Evolutionary conservation across 2,329 filamentous ascomycete species (phyloP).

Genomic region (Colletotrichum gloeosporioides): DNA sequence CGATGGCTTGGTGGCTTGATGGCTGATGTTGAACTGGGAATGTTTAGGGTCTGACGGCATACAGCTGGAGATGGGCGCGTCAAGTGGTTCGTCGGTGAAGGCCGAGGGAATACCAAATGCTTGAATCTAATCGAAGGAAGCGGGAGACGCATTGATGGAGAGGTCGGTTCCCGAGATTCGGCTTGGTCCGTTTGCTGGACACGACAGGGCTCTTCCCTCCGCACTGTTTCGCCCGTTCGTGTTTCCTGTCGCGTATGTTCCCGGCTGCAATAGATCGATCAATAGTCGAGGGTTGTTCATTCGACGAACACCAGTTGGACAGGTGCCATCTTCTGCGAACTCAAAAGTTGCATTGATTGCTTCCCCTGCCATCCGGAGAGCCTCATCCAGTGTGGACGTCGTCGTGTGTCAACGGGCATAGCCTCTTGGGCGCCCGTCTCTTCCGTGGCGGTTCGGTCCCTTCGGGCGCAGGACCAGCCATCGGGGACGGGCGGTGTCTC

Average conservation of each 20-base stretch:
- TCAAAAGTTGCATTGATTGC: background rate
- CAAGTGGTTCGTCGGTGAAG: background rate
- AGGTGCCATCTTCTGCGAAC: background rate
- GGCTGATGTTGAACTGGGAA: background rate
- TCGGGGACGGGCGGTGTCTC: background rate
- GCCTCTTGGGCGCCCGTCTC: background rate
- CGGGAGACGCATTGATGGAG: background rate
- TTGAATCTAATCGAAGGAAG: background rate
- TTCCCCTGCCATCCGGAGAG: background rate
- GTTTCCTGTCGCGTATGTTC: background rate
- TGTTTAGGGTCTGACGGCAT: background rate
- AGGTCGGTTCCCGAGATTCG: background rate
- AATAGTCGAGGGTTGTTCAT: background rate
- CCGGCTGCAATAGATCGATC: background rate
- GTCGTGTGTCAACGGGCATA: background rate
- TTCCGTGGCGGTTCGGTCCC: background rate
- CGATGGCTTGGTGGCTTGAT: background rate
- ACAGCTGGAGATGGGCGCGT: background rate
- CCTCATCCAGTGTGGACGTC: background rate
- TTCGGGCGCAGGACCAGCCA: background rate
- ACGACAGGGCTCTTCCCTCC: constrained; percentile 1
- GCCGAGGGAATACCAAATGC: background rate
- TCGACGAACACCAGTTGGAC: background rate
- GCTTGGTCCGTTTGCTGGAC: background rate
- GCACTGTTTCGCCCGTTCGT: background rate